Conservation (phyloP, 805 yeast genomes). For the Maudiozyma saulgeensis region DNA sequence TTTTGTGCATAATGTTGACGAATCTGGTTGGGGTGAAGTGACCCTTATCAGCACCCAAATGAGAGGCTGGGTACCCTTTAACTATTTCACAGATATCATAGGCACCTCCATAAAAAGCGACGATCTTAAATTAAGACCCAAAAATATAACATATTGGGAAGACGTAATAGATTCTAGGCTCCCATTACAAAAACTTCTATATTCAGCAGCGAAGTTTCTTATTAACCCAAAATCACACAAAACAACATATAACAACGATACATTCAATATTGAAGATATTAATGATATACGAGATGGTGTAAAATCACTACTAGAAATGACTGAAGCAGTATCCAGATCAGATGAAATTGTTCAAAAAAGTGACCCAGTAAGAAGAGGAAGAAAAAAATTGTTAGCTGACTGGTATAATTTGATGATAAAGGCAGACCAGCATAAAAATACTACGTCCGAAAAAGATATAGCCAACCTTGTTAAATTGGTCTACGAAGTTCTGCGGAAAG, state of each 20-base stretch:
- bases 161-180: neutral
- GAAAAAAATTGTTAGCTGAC: slow-evolving; percentile 65
- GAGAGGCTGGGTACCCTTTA: slow-evolving; percentile 83
- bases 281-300: slow-evolving; percentile 71
- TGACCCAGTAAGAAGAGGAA: slow-evolving; percentile 49
- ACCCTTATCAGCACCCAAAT: slow-evolving; percentile 52
- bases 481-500: slow-evolving; percentile 56
- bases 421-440: slow-evolving; percentile 65
- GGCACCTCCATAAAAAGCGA: slow-evolving; percentile 14
- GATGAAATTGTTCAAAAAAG: slow-evolving; percentile 57
- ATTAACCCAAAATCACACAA: slow-evolving; percentile 41
- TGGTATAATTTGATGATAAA: slow-evolving; percentile 74
- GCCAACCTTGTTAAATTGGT: slow-evolving; percentile 54
- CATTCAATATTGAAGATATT: slow-evolving; percentile 48
- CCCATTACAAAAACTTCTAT: slow-evolving; percentile 2
- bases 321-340: slow-evolving; percentile 68
- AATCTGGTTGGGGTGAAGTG: slow-evolving; percentile 85
- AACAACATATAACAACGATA: slow-evolving; percentile 32
- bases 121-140: neutral
- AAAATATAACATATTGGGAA: slow-evolving; percentile 1
- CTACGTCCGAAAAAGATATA: slow-evolving; percentile 47
- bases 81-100: slow-evolving; percentile 49
- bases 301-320: slow-evolving; percentile 48
- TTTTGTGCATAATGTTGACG: slow-evolving; percentile 68
- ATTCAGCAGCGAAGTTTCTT: slow-evolving; percentile 5